Evolutionary conservation across 805 yeast genomes (phyloP).

Genomic region (Kazachstania bromeliacearum): DNA sequence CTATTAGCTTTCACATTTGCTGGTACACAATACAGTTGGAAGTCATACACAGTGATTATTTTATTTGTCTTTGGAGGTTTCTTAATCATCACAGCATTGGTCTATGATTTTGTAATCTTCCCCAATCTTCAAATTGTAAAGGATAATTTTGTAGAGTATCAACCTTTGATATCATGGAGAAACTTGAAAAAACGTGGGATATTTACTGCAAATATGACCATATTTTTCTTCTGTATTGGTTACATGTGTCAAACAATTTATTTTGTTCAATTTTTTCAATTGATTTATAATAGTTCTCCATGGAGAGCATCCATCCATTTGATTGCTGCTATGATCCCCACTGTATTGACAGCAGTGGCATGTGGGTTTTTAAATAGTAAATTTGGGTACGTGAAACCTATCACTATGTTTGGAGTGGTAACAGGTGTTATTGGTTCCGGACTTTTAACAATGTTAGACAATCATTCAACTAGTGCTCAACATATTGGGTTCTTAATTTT

Average conservation of each 20-base stretch:
- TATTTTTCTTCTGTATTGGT: constrained; percentile 13
- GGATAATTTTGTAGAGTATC: constrained; percentile 6
- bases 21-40: constrained; percentile 50
- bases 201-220: constrained; percentile 12
- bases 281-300: constrained; percentile 17
- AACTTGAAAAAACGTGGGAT: constrained; percentile 10
- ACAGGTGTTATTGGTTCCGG: constrained; percentile 32
- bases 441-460: constrained; percentile 24
- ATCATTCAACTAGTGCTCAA: constrained; percentile 20
- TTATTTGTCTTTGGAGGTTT: constrained; percentile 37
- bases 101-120: constrained; percentile 34
- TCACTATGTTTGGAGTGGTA: constrained; percentile 25
- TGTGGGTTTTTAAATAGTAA: constrained; percentile 28
- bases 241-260: constrained; percentile 18
- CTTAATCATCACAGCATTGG: constrained; percentile 34
- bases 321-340: constrained; percentile 16
- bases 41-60: constrained; percentile 34
- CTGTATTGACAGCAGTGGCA: constrained; percentile 14
- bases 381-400: constrained; percentile 31
- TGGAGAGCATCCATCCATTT: constrained; percentile 20
- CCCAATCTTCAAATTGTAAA: constrained; percentile 8
- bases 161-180: constrained; percentile 16
- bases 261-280: constrained; percentile 22
- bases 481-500: constrained; percentile 33
- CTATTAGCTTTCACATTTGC: constrained; percentile 33